Evolutionary conservation across 1,139 yeast genomes (phyloP), one percentile per base, ranked within the genome.

Genomic region (Suhomyces yuchorum): DNA sequence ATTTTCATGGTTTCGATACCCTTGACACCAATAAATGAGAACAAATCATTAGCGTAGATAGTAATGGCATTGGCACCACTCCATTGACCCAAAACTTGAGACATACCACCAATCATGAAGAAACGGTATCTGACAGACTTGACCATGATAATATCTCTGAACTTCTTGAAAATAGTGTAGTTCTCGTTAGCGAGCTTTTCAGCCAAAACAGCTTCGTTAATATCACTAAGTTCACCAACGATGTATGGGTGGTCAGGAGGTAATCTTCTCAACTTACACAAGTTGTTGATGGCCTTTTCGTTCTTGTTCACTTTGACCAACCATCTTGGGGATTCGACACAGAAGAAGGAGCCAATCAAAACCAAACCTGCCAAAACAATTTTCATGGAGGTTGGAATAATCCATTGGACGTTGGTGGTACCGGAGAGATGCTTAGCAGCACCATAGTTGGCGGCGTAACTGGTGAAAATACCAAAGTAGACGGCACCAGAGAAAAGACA

Each of bases 61-160:
- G 65, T 60, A 36, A 61, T 51, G 2, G 85, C 81, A 53, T 81
- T 82, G 19, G 85, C 84, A 44, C 87, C 87, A 46, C 81, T 70
- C 80, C 85, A 80, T 64, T 82, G 87, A 43, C 83, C 81, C 46
- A 82, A 68, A 41, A 82, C 50, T 56, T 81, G 83, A 8, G 80
- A 67, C 48, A 68, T 61, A 35, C 73, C 61, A 26, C 81, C 73
- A 35, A 78, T 64, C 33, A 58, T 59, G 32, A 78, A 61, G 59
- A 83, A 75, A 57, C 81, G 68, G 57, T 77, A 74, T 50, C 73
- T 67, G 49, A 70, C 66, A 39, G 73, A 72, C 55, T 60, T 71
- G 47, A 65, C 70, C 1, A 63, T 43, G 18, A 73, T 43, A 28
- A 78, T 57, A 48, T 76, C 77, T 47, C 59, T 67, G 23, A 75